Evolutionary conservation across 2,329 filamentous ascomycete species (phyloP).

Genomic region (Alternaria rosae): DNA sequence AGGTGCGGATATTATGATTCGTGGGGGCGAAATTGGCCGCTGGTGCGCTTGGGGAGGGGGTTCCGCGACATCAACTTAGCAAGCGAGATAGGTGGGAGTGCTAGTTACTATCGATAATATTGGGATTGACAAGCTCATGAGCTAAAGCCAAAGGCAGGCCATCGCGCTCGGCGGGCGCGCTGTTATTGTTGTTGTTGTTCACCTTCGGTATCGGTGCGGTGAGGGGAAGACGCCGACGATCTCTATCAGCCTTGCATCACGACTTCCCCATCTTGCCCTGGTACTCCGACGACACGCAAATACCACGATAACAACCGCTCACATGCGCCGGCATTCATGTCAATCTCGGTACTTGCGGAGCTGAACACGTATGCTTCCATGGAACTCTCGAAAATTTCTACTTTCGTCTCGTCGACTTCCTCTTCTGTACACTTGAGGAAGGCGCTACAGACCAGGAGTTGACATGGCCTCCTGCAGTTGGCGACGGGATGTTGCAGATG

Average conservation of each 20-base stretch:
- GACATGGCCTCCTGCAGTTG: background rate
- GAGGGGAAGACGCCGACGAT: background rate
- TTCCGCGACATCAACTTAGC: background rate
- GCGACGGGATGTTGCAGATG: background rate
- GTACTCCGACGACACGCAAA: background rate
- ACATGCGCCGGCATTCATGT: background rate
- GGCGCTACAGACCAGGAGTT: background rate
- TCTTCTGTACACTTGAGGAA: background rate
- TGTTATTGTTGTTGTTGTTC: background rate
- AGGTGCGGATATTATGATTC: background rate
- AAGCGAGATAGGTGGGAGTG: background rate
- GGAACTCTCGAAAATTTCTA: background rate
- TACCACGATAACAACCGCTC: background rate
- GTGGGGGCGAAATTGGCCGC: constrained; percentile 3
- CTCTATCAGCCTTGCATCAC: no score
- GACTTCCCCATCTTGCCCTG: background rate
- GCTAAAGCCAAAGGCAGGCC: background rate
- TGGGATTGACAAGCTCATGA: background rate
- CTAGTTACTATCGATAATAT: background rate
- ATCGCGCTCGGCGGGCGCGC: background rate
- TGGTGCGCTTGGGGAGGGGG: background rate
- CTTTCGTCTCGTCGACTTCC: background rate
- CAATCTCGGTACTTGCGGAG: background rate
- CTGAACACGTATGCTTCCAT: background rate
- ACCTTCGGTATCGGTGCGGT: background rate